Conservation (phyloP, 2,329 filamentous ascomycete species). For the Xylaria multiplex region DNA sequence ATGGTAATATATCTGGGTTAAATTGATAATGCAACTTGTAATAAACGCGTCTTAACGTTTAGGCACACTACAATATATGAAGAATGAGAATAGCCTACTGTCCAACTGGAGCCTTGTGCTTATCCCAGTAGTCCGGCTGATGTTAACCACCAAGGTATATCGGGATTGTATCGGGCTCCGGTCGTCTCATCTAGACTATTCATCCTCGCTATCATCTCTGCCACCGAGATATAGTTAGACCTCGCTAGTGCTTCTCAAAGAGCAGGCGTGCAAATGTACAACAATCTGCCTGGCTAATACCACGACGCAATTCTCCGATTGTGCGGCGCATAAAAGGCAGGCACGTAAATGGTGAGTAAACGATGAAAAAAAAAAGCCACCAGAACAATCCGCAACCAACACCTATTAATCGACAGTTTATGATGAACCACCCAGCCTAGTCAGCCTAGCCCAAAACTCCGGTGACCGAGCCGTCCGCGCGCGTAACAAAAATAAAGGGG, state of each 20-base stretch:
- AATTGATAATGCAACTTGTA: neutral
- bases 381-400: slow-evolving; percentile 10
- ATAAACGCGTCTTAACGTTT: slow-evolving; percentile 14
- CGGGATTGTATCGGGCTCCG: neutral
- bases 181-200: neutral
- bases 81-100: slow-evolving; percentile 2
- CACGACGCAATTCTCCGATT: slow-evolving; percentile 6
- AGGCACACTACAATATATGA: neutral
- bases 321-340: slow-evolving; percentile 8
- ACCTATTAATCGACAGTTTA: slow-evolving; percentile 23
- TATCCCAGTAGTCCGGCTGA: neutral
- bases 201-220: neutral
- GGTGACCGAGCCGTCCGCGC: slow-evolving; percentile 3
- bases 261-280: slow-evolving; percentile 3
- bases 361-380: slow-evolving; percentile 16
- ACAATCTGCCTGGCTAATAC: slow-evolving; percentile 13
- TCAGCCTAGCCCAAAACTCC: slow-evolving; percentile 17
- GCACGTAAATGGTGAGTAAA: slow-evolving; percentile 2
- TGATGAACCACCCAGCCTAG: neutral
- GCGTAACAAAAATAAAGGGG: neutral
- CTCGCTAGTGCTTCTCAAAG: slow-evolving; percentile 8
- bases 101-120: neutral
- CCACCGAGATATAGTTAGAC: slow-evolving; percentile 7
- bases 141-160: neutral
- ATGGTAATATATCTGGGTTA: neutral